Conservation (phyloP, 2,329 filamentous ascomycete genomes). For the Penicillium sp. region DNA sequence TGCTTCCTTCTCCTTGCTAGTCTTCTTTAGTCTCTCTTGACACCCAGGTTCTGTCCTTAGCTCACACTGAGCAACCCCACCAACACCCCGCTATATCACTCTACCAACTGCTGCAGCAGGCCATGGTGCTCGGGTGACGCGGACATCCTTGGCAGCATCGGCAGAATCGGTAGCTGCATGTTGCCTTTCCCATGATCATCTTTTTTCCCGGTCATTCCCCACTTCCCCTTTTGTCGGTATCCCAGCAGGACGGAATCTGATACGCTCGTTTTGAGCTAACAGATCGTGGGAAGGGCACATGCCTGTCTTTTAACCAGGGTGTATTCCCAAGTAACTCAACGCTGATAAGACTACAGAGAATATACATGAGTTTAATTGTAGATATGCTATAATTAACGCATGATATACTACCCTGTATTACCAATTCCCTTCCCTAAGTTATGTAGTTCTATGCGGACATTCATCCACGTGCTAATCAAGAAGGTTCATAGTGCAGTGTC, state of each 20-base stretch:
- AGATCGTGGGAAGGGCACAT: neutral
- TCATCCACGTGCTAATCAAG: neutral
- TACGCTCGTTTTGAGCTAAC: neutral
- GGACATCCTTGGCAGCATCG: neutral
- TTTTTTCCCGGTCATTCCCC: neutral
- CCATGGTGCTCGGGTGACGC: conserved; percentile 5
- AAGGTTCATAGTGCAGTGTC: neutral
- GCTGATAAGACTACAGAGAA: neutral
- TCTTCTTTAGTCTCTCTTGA: neutral
- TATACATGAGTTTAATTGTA: neutral
- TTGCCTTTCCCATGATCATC: neutral
- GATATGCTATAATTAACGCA: neutral
- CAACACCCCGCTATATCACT: conserved; percentile 6
- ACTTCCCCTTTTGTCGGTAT: neutral
- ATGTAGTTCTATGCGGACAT: neutral
- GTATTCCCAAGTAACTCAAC: neutral
- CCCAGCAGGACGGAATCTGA: neutral
- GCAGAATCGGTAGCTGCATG: neutral
- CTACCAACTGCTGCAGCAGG: neutral
- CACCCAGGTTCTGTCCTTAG: neutral
- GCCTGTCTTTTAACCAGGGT: neutral
- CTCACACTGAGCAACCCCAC: conserved; percentile 1
- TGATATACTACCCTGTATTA: neutral
- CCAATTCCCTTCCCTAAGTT: neutral
- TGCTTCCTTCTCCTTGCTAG: neutral